phyloP scores from a whole-genome alignment of 352 stramenopile species.

The Pythium coloratum region DNA sequence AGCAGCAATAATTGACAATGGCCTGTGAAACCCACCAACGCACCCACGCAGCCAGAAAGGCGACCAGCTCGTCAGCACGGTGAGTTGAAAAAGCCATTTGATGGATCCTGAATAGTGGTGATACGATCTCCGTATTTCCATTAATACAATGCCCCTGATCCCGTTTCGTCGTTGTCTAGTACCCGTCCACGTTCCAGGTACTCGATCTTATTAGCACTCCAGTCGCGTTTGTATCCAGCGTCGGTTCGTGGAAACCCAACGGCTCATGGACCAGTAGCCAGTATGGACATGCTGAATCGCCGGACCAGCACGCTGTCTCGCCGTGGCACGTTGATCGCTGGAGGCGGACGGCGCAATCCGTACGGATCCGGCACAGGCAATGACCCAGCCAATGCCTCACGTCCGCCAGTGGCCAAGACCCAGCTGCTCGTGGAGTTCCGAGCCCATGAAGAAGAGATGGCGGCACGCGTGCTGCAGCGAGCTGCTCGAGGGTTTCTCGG shows the following conservation, averaged over 20 bases:
- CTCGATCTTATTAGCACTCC: not conserved
- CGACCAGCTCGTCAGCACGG: not conserved
- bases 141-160: constrained; percentile 1
- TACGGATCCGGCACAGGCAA: not conserved
- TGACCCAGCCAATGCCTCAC: not conserved
- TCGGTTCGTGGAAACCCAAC: not conserved
- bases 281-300: constrained; percentile 22
- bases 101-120: not conserved
- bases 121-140: constrained; percentile 1
- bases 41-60: constrained; percentile 8
- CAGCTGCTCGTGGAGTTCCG: constrained; percentile 58
- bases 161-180: not conserved
- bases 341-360: constrained; percentile 17
- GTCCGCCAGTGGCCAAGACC: constrained; percentile 11
- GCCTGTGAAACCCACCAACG: not conserved
- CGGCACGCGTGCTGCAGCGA: constrained; percentile 48
- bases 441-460: constrained; percentile 54
- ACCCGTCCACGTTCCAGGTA: not conserved
- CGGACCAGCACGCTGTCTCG: constrained; percentile 13
- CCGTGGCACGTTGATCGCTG: constrained; percentile 26
- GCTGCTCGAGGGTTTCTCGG: constrained; percentile 40
- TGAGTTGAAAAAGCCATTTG: not conserved
- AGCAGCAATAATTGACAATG: constrained; percentile 1
- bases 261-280: not conserved
- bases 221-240: not conserved